Evolutionary conservation across 2,329 filamentous ascomycete genomes (phyloP), one percentile per base, ranked within the genome.

Genomic region (Saccharata proteae): DNA sequence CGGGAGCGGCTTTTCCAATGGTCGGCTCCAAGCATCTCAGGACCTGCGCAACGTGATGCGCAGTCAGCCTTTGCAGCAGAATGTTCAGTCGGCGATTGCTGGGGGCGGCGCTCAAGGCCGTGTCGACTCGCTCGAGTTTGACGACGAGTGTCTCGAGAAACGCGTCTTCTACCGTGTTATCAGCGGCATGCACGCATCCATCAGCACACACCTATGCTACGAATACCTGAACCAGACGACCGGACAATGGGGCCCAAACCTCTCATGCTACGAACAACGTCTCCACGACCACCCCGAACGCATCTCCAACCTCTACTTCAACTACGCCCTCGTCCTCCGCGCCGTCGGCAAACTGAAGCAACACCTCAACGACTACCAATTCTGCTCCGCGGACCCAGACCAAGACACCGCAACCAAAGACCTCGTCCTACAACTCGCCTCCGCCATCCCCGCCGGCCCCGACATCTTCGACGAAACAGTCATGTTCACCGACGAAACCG

Each of bases 281-380:
- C 70, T 98, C 11, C 82, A 93, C 55, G 65, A 69, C 14, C 74
- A 81, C 52, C 84, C 88, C 0, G 90, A 98, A 44, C 80, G 88
- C 38, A 81, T 98, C 49, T 90, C 86, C 43, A 98, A 98, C 57
- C 69, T 98, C 29, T 98, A 98, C 64, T 98, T 98, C 65, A 96
- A 98, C 70, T 98, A 93, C 51, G 90, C 90, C 1, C 70, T 98
- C n/a, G 69, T 98, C 23, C 80, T 88, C 16, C 80, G 90, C 29
- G 90, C 90, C 9, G 72, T 96, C 23, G 80, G 83, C 32, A 98
- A 98, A 59, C 71, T 96, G 6, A 81, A 80, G 9, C 80, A 82
- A 15, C 78, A 86, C 44, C 68, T 96, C 7, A 65, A 78, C 40
- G 65, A 72, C 39, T 96, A 96, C 61, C 90, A 82, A 0, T 98